Base-by-base conservation (phyloP, 129 eudicot genomes). In the Arctium minus region DNA sequence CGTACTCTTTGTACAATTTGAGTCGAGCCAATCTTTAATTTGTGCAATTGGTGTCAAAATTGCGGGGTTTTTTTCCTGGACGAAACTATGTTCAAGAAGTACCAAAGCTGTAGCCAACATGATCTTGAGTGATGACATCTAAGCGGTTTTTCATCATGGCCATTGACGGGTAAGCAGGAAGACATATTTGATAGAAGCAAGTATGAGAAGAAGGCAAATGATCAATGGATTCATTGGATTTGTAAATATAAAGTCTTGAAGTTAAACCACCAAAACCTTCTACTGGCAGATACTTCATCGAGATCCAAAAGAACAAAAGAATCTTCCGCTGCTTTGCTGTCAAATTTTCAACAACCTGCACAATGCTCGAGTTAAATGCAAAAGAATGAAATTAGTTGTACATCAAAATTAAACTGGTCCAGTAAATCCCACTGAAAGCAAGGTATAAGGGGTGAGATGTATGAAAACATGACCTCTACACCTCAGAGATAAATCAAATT, bases 281-380 rank as follows among this genome's bases (percentile, higher is more conserved):
- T 5, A 91, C 77, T 2, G 97, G 97, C 53, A 92, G 85, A 85
- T 91, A 86, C 83, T 92, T 95, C 75, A 92, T 70, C 6, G 97
- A 91, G 6, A 97, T 95, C 98, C 98, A 95, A 72, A 95, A 95
- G 88, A 89, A 95, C 30, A 92, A 93, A 48, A 95, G 94, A 42
- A 77, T 84, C 77, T 80, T 90, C 74, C 84, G 89, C 79, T 91
- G 94, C 85, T 90, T 88, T 1, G 82, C 86, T 9, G 90, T 81
- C 92, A 95, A 89, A 31, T 72, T 5, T 18, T 60, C 68, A 17
- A 60, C 29, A 60, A 60, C 72, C 74, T 80, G 89, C 8, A 95
- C 89, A 65, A 89, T 92, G 89, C 64, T 77, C 75, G 15, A 46
- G 7, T 18, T 67, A 18, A 1, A 22, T 67, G 12, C 9, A 67